phyloP scores from a whole-genome alignment of 805 yeast species.

The Wickerhamiella vanderwaltii region DNA sequence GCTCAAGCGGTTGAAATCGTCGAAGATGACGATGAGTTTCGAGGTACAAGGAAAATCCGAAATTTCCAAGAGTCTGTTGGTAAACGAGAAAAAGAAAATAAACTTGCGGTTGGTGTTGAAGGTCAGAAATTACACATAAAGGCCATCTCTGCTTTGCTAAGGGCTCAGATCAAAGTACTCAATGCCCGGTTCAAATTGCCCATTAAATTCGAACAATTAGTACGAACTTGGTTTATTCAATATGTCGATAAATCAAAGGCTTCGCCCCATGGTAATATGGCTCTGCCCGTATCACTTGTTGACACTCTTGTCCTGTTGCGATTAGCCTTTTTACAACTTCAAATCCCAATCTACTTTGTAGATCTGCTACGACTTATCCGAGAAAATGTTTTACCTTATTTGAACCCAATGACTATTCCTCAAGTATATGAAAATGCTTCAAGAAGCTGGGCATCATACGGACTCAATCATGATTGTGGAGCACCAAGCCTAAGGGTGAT shows the following conservation, averaged over 20 bases:
- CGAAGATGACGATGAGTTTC: constrained; percentile 31
- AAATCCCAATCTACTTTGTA: constrained; percentile 20
- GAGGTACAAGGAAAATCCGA: neutral
- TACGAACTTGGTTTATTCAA: neutral
- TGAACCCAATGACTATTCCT: neutral
- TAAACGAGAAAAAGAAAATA: neutral
- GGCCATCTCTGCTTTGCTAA: neutral
- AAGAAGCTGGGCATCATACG: no score
- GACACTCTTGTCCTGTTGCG: constrained; percentile 26
- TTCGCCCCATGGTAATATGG: neutral
- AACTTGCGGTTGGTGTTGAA: neutral
- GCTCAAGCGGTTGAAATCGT: constrained; percentile 52
- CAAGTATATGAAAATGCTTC: neutral
- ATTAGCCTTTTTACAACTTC: constrained; percentile 18
- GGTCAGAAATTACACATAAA: neutral
- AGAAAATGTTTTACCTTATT: constrained; percentile 25
- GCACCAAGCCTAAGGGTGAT: constrained; percentile 8
- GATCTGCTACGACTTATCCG: constrained; percentile 24
- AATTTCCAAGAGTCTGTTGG: neutral
- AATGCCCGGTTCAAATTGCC: neutral
- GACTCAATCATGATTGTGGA: no score
- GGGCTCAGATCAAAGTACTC: neutral
- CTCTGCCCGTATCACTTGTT: neutral
- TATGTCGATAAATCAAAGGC: neutral
- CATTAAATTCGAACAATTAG: neutral